phyloP scores from a whole-genome alignment of 129 eudicot species.

The Centella asiatica region DNA sequence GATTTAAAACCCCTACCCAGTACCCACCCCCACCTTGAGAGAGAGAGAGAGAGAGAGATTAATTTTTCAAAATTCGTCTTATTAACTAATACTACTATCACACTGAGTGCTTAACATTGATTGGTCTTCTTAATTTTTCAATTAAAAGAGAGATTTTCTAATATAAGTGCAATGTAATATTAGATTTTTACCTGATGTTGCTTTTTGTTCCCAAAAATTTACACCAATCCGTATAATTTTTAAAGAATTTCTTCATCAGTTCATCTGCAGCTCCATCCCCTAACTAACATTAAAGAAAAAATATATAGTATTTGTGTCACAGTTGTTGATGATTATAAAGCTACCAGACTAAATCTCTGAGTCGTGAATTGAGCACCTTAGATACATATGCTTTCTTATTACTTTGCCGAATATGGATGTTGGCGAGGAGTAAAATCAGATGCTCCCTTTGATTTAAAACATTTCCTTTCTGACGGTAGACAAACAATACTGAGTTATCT shows the following conservation, averaged over 20 bases:
- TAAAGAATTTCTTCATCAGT: conserved; percentile 88
- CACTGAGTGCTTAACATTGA: not conserved
- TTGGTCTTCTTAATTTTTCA: not conserved
- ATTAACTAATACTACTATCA: no score
- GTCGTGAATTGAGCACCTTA: conserved; percentile 37
- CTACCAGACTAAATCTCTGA: not conserved
- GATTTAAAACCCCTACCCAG: no score
- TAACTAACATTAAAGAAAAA: conserved; percentile 36
- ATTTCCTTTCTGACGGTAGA: conserved; percentile 66
- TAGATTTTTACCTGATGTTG: conserved; percentile 52
- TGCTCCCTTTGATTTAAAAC: conserved; percentile 94
- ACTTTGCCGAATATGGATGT: conserved; percentile 56
- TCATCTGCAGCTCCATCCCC: conserved; percentile 75
- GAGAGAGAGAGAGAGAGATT: no score
- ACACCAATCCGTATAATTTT: conserved; percentile 94
- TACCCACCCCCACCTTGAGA: no score
- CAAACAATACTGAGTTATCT: not conserved
- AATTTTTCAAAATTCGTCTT: no score
- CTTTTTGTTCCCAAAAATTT: conserved; percentile 69
- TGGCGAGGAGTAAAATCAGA: conserved; percentile 80
- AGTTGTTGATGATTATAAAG: not conserved
- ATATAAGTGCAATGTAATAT: not conserved
- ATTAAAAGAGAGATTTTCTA: not conserved
- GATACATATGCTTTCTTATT: conserved; percentile 34
- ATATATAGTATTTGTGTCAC: conserved; percentile 3